Evolutionary conservation across 306 rosid genomes (phyloP).

Genomic region (Gastrolobium villosum): DNA sequence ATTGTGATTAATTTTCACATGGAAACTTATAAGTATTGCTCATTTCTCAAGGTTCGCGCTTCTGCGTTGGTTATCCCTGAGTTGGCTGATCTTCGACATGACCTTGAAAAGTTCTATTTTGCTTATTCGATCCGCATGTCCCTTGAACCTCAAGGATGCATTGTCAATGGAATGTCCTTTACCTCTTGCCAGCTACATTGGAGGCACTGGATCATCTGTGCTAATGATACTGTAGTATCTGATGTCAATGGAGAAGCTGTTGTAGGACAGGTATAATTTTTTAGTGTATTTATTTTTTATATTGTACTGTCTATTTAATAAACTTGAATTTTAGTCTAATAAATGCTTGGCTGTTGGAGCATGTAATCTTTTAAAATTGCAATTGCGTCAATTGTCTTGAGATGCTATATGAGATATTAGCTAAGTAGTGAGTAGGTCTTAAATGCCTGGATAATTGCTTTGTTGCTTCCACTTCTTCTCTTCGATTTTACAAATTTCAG

Average conservation of each 20-base stretch:
- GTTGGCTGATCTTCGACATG: conserved; percentile 51
- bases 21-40: conserved; percentile 44
- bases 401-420: conserved; percentile 29
- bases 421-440: conserved; percentile 13
- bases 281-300: neutral
- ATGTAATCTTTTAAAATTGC: neutral
- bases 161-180: conserved; percentile 66
- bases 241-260: conserved; percentile 79
- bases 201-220: conserved; percentile 84
- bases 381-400: conserved; percentile 34
- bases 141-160: conserved; percentile 74
- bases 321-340: neutral
- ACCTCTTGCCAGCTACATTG: conserved; percentile 78
- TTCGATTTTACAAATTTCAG: conserved; percentile 37
- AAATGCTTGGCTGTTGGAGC: conserved; percentile 30
- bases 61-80: conserved; percentile 86
- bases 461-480: neutral
- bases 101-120: conserved; percentile 57
- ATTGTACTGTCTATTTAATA: conserved; percentile 4
- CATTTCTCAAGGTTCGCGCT: conserved; percentile 73
- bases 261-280: conserved; percentile 72
- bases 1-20: conserved; percentile 20
- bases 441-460: conserved; percentile 2
- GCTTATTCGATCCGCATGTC: conserved; percentile 89
- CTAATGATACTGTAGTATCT: conserved; percentile 59